Conservation (phyloP, 2,329 filamentous ascomycete genomes). For the Penicillium crustosum region DNA sequence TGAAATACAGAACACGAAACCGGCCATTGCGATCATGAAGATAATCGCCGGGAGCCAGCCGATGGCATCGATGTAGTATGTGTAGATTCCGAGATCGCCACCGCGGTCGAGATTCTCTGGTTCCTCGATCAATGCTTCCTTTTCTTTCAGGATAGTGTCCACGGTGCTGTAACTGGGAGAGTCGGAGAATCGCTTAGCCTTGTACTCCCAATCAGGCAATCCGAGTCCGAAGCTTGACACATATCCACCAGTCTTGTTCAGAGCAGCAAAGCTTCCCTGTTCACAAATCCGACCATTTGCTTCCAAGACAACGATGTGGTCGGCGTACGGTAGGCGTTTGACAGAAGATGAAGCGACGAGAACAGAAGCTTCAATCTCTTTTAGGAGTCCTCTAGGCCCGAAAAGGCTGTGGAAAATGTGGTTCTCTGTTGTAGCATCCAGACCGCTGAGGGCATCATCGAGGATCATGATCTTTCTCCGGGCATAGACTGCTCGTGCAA, state of each 20-base stretch:
- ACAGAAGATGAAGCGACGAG: conserved; percentile 43
- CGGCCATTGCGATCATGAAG: conserved; percentile 41
- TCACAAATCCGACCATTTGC: conserved; percentile 41
- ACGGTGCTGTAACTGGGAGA: conserved; percentile 21
- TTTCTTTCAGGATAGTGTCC: conserved; percentile 21
- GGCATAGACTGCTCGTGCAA: conserved; percentile 55
- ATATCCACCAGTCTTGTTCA: conserved; percentile 42
- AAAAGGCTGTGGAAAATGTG: conserved; percentile 50
- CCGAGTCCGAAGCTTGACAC: conserved; percentile 42
- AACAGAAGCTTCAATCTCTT: conserved; percentile 41
- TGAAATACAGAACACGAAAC: conserved; percentile 43
- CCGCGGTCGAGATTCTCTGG: conserved; percentile 32
- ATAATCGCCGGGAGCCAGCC: conserved; percentile 37
- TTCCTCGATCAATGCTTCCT: conserved; percentile 23
- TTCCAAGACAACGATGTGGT: conserved; percentile 45
- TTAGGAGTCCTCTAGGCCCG: conserved; percentile 48
- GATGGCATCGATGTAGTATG: conserved; percentile 41
- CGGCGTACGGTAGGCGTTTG: conserved; percentile 44
- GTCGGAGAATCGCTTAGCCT: conserved; percentile 22
- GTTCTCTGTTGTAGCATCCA: conserved; percentile 52
- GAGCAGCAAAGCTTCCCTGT: conserved; percentile 42
- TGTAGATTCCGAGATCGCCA: conserved; percentile 47
- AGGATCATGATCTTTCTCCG: conserved; percentile 50
- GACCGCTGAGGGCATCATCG: conserved; percentile 54
- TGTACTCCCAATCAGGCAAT: conserved; percentile 34